Evolutionary conservation across 345 rosid genomes (phyloP).

Genomic region (Brassica rapa): DNA sequence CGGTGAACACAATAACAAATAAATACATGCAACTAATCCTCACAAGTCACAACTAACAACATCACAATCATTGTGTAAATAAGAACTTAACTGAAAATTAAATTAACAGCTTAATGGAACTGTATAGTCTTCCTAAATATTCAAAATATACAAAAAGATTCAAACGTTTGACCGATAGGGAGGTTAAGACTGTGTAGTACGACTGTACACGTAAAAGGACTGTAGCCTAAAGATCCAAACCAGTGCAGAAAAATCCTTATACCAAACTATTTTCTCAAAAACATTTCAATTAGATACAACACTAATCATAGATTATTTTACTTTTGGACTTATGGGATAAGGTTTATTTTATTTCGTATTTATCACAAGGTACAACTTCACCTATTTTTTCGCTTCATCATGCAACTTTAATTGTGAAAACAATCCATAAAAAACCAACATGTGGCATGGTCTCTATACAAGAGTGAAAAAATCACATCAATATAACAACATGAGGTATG

Average conservation of each 20-base stretch:
- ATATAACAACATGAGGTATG: too few relatives aligned
- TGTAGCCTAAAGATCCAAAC: conserved; percentile 6
- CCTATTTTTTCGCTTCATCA: neutral
- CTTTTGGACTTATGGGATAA: neutral
- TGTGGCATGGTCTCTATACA: conserved; percentile 37
- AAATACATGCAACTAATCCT: neutral
- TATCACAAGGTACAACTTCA: conserved; percentile 2
- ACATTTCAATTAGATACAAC: neutral
- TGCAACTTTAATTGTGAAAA: conserved; percentile 6
- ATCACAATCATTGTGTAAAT: neutral
- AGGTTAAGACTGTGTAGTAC: conserved; percentile 17
- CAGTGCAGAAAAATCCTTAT: neutral
- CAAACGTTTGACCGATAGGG: conserved; percentile 25
- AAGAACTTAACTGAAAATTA: neutral
- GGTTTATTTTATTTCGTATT: neutral
- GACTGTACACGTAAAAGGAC: conserved; percentile 9
- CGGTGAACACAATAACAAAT: neutral
- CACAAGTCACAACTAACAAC: neutral
- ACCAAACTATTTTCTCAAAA: neutral
- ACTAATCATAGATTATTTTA: neutral
- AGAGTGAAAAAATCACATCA: neutral
- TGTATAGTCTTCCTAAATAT: neutral
- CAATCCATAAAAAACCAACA: conserved; percentile 16
- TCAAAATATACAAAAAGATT: neutral
- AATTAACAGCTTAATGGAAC: neutral